A percentile compares a stretch with the other conserved stretches of the same genome.
Conservation (phyloP, 2,329 filamentous ascomycete genomes). For the Colletotrichum lindemuthianum region DNA sequence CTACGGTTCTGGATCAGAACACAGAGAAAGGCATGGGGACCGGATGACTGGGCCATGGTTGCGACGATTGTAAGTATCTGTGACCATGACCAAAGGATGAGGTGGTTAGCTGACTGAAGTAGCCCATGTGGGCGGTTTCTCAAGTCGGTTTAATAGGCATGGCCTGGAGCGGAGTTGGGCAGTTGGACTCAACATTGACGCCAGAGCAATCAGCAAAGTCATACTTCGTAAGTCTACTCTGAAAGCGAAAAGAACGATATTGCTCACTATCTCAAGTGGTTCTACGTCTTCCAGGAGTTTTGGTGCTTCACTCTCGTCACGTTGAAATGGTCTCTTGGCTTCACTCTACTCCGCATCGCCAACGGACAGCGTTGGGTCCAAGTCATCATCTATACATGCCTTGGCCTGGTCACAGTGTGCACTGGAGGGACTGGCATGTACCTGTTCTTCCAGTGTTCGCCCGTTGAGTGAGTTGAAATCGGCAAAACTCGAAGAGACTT, state of each 20-base stretch:
- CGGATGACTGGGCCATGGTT: conserved; percentile 33
- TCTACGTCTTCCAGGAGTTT: conserved; percentile 32
- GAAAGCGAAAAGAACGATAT: neutral
- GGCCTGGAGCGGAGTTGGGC: conserved; percentile 34
- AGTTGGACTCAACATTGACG: conserved; percentile 17
- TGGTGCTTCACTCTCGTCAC: conserved; percentile 32
- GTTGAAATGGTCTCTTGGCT: conserved; percentile 30
- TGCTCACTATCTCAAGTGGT: conserved; percentile 15
- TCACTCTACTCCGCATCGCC: conserved; percentile 28
- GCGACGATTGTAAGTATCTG: conserved; percentile 26
- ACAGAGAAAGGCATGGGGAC: conserved; percentile 32
- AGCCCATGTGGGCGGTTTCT: conserved; percentile 24
- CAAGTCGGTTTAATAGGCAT: conserved; percentile 27
- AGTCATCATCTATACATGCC: conserved; percentile 25
- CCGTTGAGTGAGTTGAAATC: conserved; percentile 24
- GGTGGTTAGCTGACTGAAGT: neutral
- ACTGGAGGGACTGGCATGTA: conserved; percentile 35
- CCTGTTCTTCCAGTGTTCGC: conserved; percentile 29
- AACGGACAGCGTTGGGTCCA: conserved; percentile 31
- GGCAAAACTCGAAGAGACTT: neutral
- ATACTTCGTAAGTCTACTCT: conserved; percentile 16
- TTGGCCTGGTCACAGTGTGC: conserved; percentile 24
- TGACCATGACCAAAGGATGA: too few species aligned
- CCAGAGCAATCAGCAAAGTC: conserved; percentile 17
- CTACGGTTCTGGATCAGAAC: conserved; percentile 28